Percentiles rank a stretch among this genome's conserved stretches.
Evolutionary conservation across 148 eudicot species (phyloP).

Genomic region (Cornus florida): DNA sequence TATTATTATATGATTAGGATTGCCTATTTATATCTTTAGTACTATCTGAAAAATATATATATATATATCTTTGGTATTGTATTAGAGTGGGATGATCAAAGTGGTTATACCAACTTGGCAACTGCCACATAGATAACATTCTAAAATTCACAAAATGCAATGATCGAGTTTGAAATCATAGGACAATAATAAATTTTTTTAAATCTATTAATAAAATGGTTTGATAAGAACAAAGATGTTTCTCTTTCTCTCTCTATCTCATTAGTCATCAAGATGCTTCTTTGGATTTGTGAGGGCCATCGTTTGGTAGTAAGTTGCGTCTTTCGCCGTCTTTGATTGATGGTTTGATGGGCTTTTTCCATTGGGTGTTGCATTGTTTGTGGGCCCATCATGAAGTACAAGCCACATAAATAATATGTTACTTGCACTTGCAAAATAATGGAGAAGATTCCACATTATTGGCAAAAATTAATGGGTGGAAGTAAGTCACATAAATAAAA

Average conservation of each 20-base stretch:
- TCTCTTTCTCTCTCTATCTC: not conserved
- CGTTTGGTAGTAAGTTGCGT: not conserved
- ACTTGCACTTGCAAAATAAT: too few relatives aligned
- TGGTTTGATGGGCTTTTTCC: not conserved
- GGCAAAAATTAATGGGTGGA: too few relatives aligned
- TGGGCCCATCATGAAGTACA: not conserved
- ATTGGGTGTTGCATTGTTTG: not conserved
- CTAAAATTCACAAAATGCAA: not conserved
- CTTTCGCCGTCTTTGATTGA: not conserved
- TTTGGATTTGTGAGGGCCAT: not conserved
- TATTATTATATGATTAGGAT: not conserved
- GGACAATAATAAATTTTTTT: too few relatives aligned
- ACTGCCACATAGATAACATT: not conserved
- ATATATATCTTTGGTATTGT: too few relatives aligned
- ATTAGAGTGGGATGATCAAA: not conserved
- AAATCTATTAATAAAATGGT: not conserved
- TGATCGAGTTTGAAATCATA: too few relatives aligned
- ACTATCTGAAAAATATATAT: too few relatives aligned
- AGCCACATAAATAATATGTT: not conserved
- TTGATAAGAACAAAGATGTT: not conserved
- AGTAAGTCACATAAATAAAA: too few relatives aligned
- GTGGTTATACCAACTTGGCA: constrained; percentile 8
- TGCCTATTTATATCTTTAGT: not conserved
- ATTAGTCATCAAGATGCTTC: not conserved
- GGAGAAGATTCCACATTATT: too few relatives aligned